A percentile compares a stretch with the other conserved stretches of the same genome.
phyloP scores from a whole-genome alignment of 1,284 basidiomycete species.

The Polyporus tsugae region DNA sequence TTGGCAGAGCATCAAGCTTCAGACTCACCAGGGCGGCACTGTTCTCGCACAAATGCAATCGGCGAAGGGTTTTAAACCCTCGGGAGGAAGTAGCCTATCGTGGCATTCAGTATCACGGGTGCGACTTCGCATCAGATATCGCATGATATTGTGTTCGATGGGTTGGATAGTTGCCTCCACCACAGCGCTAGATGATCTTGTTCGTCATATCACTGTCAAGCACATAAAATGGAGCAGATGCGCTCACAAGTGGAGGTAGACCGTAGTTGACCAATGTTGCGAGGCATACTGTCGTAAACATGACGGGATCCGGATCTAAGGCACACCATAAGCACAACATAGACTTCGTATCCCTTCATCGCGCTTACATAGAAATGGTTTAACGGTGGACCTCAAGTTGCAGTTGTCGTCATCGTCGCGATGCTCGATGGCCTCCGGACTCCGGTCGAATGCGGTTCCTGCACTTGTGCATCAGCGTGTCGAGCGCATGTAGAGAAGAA shows the following conservation, averaged over 20 bases:
- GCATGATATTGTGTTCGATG: neutral
- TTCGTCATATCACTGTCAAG: neutral
- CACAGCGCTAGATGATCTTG: neutral
- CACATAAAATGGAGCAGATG: neutral
- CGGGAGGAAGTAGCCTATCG: neutral
- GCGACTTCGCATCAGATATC: neutral
- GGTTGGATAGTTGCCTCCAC: neutral
- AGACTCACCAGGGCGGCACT: neutral
- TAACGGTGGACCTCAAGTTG: no score
- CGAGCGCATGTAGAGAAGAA: no score
- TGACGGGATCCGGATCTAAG: no score
- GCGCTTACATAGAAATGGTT: no score
- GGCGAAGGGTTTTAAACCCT: no score
- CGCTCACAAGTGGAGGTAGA: neutral
- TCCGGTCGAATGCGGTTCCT: no score
- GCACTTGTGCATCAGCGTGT: no score
- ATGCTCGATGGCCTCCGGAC: no score
- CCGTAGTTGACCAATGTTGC: neutral
- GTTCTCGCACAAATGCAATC: neutral
- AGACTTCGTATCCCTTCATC: no score
- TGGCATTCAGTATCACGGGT: neutral
- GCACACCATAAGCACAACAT: no score
- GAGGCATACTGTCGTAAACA: no score
- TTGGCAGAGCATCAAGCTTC: slow-evolving; percentile 4
- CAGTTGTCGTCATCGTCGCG: no score